Evolutionary conservation across 192 early-diverging fungal species (phyloP), one percentile per base, ranked within the genome.

Genomic region (Gryganskiella cystojenkinii): DNA sequence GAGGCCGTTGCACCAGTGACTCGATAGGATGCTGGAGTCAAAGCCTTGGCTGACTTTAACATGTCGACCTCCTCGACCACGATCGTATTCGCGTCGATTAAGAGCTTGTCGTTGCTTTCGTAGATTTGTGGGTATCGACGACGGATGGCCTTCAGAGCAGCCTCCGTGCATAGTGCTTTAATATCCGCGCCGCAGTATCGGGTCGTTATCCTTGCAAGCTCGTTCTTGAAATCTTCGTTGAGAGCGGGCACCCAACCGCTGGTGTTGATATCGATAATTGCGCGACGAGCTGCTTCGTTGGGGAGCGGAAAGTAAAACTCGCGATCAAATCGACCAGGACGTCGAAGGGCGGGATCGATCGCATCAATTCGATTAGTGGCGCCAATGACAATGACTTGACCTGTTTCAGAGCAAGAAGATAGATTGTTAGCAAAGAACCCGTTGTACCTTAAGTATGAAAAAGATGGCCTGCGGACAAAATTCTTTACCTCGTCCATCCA

Each of bases 331-430:
- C 92, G 79, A 2, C 91, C 92, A 7, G 91, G 91, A 17, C 92
- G 81, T 45, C 92, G 88, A 27, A 93, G 75, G 0, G 92, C 92
- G 10, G 92, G 92, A 71, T 93, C 92, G 4, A 92, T 86, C 4
- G 91, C 85, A 57, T 93, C 92, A 19, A 91, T 89, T 9, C 91
- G 80, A 60, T 93, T 93, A 3, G 91, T 93, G 0, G 91, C 91
- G 30, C 91, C 91, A 76, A 92, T 92, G 14, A 92, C 91, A 60
- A 93, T 86, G 5, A 93, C 92, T 68, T 92, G 91, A 14, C 92
- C 74, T 78, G 40, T 13, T 25, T 75, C 81, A 28, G 17, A 13
- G 30, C 10, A 55, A 52, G 13, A 57, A 15, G 30, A 37, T 17
- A 53, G 25, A 22, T 45, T 22, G 14, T 25, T 27, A 42, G 42